phyloP scores from a whole-genome alignment of 768 basidiomycete species.

The Ramaria sp. region DNA sequence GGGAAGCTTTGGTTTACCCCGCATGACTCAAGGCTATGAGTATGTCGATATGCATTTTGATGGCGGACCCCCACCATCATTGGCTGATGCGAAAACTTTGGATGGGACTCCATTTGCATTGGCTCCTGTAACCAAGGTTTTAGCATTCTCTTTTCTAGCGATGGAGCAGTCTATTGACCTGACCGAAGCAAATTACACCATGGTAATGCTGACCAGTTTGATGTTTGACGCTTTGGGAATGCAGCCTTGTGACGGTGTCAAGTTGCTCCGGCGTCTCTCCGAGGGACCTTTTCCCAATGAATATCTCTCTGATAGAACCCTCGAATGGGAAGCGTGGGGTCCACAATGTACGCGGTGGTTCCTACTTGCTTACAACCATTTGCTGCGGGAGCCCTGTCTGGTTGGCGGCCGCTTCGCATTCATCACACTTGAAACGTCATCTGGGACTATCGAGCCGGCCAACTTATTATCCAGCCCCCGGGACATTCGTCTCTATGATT shows the following conservation, averaged over 20 bases:
- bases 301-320: neutral
- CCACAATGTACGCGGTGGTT: neutral
- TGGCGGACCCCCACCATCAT: neutral
- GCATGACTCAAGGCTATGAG: no score
- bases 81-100: neutral
- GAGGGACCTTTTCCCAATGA: neutral
- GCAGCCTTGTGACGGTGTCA: no score
- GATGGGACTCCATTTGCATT: constrained; percentile 6
- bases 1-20: neutral
- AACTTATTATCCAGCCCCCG: neutral
- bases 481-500: constrained; percentile 6
- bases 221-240: constrained; percentile 1
- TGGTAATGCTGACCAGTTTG: constrained; percentile 4
- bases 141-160: constrained; percentile 2
- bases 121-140: neutral
- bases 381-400: no score
- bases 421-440: neutral
- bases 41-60: neutral
- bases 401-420: constrained; percentile 2
- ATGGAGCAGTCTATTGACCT: neutral
- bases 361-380: no score
- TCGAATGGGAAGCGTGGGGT: constrained; percentile 5
- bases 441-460: no score
- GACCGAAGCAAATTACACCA: neutral
- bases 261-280: no score